Evolutionary conservation across 106 monocot species (phyloP), one percentile per base, ranked within the genome.

Genomic region (Iris macrosiphon): DNA sequence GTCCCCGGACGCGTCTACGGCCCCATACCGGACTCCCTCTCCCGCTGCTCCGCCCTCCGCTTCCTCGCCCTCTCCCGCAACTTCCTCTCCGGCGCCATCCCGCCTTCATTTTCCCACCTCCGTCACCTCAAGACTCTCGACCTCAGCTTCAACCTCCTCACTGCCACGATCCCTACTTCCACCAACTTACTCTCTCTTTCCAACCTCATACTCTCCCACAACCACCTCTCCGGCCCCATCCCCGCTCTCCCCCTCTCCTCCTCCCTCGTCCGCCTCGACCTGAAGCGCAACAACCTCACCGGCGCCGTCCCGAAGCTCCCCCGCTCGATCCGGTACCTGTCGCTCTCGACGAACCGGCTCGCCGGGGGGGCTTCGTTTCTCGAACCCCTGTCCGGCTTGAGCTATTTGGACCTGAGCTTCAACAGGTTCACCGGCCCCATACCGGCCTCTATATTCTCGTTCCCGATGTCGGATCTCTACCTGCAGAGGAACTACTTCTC

Each of bases 1-100:
- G 79, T 77, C 24, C 80, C 93, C 13, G 93, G 87, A 50, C 72
- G 73, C 49, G 89, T 89, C 44, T 57, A 43, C 19, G 88, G 88
- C 17, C 58, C 69, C 17, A 41, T 81, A 15, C 87, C 87, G 2
- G 0, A 26, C 41, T 18, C 70, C 55, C 30, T 89, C 25, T 16
- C 67, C 37, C 29, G 4, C 21, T 63, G 68, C 51, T 25, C 63
- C 38, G 19, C 19, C 46, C 85, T 89, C 46, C 68, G 76, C 15
- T 79, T 89, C 71, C 82, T 89, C 24, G 79, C 79, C n/a, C 68
- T 95, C 73, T 67, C 72, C 61, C 51, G 63, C 26, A 80, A 79
- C 49, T 37, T 45, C 39, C 65, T 85, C 64, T 68, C 72, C 51
- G 85, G 85, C 19, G 14, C 20, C 26, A 42, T 85, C 41, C 75